phyloP scores from a whole-genome alignment of 306 rosid species.

The Prunus dulcis region DNA sequence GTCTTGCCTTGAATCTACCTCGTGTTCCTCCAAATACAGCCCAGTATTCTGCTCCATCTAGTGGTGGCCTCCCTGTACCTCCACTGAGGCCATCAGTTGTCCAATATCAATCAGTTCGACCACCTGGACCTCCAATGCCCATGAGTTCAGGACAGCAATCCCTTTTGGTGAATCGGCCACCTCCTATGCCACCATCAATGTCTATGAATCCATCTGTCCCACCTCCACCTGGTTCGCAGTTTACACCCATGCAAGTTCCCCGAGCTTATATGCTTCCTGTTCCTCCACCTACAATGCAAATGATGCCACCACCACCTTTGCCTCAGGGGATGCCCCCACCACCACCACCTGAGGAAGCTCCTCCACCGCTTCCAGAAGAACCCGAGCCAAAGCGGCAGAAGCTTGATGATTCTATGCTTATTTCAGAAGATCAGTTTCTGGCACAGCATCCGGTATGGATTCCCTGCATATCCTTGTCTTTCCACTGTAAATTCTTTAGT shows the following conservation, averaged over 20 bases:
- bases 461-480: slow-evolving; percentile 8
- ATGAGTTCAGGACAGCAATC: slow-evolving; percentile 69
- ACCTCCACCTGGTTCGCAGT: slow-evolving; percentile 93
- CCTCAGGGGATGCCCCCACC: slow-evolving; percentile 93
- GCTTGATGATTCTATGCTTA: slow-evolving; percentile 78
- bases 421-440: slow-evolving; percentile 86
- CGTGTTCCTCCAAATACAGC: slow-evolving; percentile 48
- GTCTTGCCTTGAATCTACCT: slow-evolving; percentile 88
- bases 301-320: slow-evolving; percentile 87
- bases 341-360: slow-evolving; percentile 94
- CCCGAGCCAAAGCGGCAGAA: slow-evolving; percentile 93
- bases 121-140: slow-evolving; percentile 60
- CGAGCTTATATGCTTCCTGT: slow-evolving; percentile 51
- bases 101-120: slow-evolving; percentile 59
- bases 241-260: slow-evolving; percentile 49
- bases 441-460: slow-evolving; percentile 74
- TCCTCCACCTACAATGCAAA: slow-evolving; percentile 60
- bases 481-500: neutral
- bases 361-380: slow-evolving; percentile 93
- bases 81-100: slow-evolving; percentile 61
- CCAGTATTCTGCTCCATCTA: slow-evolving; percentile 60
- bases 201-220: slow-evolving; percentile 62
- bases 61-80: slow-evolving; percentile 55
- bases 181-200: slow-evolving; percentile 55
- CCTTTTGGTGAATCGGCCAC: slow-evolving; percentile 52